phyloP scores from a whole-genome alignment of 768 basidiomycete genomes.

The Coprinopsis strossmayeri region DNA sequence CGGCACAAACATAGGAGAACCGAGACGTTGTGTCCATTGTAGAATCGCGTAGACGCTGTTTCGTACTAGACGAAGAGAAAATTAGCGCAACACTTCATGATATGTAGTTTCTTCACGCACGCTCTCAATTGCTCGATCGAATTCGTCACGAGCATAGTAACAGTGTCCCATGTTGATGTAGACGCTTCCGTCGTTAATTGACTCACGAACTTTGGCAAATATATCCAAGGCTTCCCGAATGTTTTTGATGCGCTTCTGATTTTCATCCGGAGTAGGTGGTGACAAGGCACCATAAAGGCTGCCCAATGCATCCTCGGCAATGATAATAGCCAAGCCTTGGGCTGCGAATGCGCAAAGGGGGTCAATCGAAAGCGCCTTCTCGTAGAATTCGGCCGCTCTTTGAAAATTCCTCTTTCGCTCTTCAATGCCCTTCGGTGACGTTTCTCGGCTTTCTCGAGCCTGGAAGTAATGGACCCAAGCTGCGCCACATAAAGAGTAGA shows the following conservation, averaged over 20 bases:
- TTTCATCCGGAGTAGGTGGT: constrained; percentile 51
- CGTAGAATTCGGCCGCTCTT: constrained; percentile 85
- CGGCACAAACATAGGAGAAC: constrained; percentile 83
- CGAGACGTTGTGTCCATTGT: constrained; percentile 64
- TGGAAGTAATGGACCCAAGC: constrained; percentile 84
- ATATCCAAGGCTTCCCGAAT: constrained; percentile 84
- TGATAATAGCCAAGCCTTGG: constrained; percentile 89
- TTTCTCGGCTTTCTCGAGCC: constrained; percentile 77
- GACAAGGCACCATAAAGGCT: constrained; percentile 48
- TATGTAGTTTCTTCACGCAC: constrained; percentile 59
- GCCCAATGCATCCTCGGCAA: constrained; percentile 87
- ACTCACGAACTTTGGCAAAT: constrained; percentile 88
- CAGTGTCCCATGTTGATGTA: constrained; percentile 97
- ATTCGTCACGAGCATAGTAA: constrained; percentile 88
- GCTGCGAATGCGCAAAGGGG: constrained; percentile 88
- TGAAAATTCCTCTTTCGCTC: constrained; percentile 77
- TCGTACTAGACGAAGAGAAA: no score
- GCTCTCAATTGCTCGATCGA: constrained; percentile 92
- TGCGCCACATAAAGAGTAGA: constrained; percentile 86
- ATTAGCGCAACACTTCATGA: no score
- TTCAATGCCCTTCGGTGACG: constrained; percentile 45
- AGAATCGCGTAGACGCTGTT: constrained; percentile 78
- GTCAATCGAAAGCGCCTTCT: constrained; percentile 83
- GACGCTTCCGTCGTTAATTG: constrained; percentile 73
- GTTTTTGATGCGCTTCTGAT: constrained; percentile 58